A percentile compares a stretch with the other conserved stretches of the same genome.
Conservation (phyloP, 345 rosid species). For the Citrus mangshanensis region DNA sequence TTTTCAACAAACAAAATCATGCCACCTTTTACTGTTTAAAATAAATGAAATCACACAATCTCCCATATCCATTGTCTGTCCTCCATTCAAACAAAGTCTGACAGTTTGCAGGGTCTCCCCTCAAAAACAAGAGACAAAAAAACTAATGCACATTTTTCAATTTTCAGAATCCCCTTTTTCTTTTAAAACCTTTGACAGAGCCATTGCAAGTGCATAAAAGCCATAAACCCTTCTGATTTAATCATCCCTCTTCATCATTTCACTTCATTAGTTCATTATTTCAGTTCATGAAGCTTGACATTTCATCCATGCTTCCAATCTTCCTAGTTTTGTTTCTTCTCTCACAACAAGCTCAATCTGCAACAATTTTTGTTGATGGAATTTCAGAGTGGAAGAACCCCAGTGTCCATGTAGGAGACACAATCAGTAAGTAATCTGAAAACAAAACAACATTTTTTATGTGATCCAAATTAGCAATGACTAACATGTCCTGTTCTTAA, state of each 20-base stretch:
- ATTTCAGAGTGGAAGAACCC: conserved; percentile 68
- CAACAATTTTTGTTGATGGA: conserved; percentile 66
- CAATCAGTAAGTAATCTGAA: conserved; percentile 48
- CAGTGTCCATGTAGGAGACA: conserved; percentile 69
- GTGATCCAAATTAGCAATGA: not conserved
- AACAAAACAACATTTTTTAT: not conserved
- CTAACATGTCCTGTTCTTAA: not conserved
- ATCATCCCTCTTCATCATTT: conserved; percentile 2
- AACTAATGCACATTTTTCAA: conserved; percentile 10
- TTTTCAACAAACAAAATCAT: conserved; percentile 43
- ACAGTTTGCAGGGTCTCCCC: conserved; percentile 5
- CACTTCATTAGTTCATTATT: not conserved
- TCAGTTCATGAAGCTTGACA: conserved; percentile 23
- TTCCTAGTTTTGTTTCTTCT: conserved; percentile 33
- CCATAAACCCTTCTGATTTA: not conserved
- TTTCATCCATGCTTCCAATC: conserved; percentile 20
- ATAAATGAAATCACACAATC: conserved; percentile 11
- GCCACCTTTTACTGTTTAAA: conserved; percentile 31
- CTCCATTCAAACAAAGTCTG: conserved; percentile 33
- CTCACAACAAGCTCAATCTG: conserved; percentile 35
- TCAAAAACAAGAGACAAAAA: no score
- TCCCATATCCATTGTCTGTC: conserved; percentile 19
- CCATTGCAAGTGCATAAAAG: not conserved
- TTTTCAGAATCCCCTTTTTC: not conserved
- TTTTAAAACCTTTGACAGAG: conserved; percentile 4